Base-by-base conservation (phyloP, 345 rosid genomes). In the Citrus inodora region DNA sequence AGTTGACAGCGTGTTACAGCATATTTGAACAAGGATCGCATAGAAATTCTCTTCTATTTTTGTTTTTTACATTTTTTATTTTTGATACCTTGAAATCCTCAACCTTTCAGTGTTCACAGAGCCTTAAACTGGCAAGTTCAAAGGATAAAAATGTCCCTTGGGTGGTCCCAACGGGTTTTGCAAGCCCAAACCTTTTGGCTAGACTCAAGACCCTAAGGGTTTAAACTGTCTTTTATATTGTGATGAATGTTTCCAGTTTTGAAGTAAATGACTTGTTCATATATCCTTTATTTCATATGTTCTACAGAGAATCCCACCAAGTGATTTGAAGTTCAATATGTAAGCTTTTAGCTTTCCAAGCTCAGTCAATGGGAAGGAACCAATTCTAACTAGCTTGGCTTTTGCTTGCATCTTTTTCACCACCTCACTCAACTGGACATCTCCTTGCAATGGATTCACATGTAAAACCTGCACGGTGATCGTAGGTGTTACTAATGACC, bases 321-420 rank as follows among this genome's bases (percentile, higher is more conserved):
- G 65, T 68, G 87, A 66, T 79, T 84, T 86, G 70, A 89, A 84
- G 74, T 91, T 92, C 76, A 95, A 80, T 74, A 95, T 60, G 61
- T 65, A 80, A 80, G 91, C 86, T 80, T 93, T 95, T 76, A 90
- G 64, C 83, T 81, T 87, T 68, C 87, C 93, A 67, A 95, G 88
- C 87, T 93, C 94, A 4, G 84, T 79, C 74, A 83, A 78, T 1
- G 92, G 85, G 82, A 92, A 51, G 84, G 92, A 78, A 59, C 92
- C 89, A 64, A 76, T 82, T 83, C 86, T 83, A 80, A 87, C 93
- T 71, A 95, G 87, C 85, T 89, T 92, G 67, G 90, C 97, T 88
- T 89, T 93, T 72, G 90, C 84, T 81, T 85, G 86, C 83, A 95
- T 85, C 88, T 88, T 93, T 86, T 87, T 92, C 28, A 90, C 78